Conservation (phyloP, 306 rosid genomes). For the Prunus persica region Prunus_persica_NCBIv2 NC_034011.1:16133001-16133500, state of each 20-base stretch:
- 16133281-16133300: slow-evolving; percentile 10
- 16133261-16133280: slow-evolving; percentile 1
- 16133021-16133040: slow-evolving; percentile 61
- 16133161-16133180: slow-evolving; percentile 21
- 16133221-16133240: background rate
- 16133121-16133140: slow-evolving; percentile 80
- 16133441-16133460: slow-evolving; percentile 39
- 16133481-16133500: background rate
- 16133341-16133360: slow-evolving; percentile 69
- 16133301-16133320: slow-evolving; percentile 48
- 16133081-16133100: slow-evolving; percentile 68
- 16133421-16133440: slow-evolving; percentile 83
- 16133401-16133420: slow-evolving; percentile 84
- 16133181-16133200: background rate
- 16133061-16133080: slow-evolving; percentile 90
- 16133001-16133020: slow-evolving; percentile 16
- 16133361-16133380: slow-evolving; percentile 68
- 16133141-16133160: slow-evolving; percentile 59
- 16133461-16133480: slow-evolving; percentile 18
- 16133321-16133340: slow-evolving; percentile 88
- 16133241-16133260: slow-evolving; percentile 15
- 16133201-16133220: background rate
- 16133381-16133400: slow-evolving; percentile 82
- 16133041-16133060: slow-evolving; percentile 74
- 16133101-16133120: slow-evolving; percentile 63